phyloP scores from a whole-genome alignment of 305 asterid species.

The Caryopteris hybrid region DNA sequence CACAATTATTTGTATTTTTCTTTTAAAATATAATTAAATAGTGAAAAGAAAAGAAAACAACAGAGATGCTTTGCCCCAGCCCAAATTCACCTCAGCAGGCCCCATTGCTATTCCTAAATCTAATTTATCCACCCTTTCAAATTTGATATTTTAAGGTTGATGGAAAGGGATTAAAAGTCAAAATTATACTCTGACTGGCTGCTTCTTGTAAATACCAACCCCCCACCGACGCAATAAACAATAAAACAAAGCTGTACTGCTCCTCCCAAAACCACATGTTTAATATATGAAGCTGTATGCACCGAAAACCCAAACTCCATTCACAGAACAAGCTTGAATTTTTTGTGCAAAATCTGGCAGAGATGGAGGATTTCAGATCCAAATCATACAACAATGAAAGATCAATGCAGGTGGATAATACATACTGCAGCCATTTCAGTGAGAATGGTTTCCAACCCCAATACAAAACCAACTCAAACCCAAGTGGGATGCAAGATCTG shows the following conservation, averaged over 20 bases:
- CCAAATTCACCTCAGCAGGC: too few relatives aligned
- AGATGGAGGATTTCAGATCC: slow-evolving; percentile 65
- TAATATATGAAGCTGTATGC: background rate
- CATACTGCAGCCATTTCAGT: slow-evolving; percentile 1
- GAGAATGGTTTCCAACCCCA: background rate
- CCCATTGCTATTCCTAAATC: too few relatives aligned
- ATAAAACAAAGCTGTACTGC: background rate
- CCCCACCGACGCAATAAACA: slow-evolving; percentile 16
- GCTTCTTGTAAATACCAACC: background rate
- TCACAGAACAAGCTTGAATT: background rate
- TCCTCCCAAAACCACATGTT: background rate
- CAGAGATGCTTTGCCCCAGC: too few relatives aligned
- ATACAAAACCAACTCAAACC: slow-evolving; percentile 25
- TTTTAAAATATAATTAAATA: too few relatives aligned
- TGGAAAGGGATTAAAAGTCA: too few relatives aligned
- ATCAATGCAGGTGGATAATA: slow-evolving; percentile 25
- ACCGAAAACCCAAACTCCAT: background rate
- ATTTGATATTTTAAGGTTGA: too few relatives aligned
- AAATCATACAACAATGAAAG: slow-evolving; percentile 36
- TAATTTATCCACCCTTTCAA: too few relatives aligned
- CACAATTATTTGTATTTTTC: too few relatives aligned
- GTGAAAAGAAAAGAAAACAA: too few relatives aligned
- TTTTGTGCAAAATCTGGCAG: background rate
- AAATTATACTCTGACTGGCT: too few relatives aligned
- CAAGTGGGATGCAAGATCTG: slow-evolving; percentile 61